Evolutionary conservation across 2,329 filamentous ascomycete species (phyloP), one percentile per base, ranked within the genome.

Genomic region (Onygenales sp.): DNA sequence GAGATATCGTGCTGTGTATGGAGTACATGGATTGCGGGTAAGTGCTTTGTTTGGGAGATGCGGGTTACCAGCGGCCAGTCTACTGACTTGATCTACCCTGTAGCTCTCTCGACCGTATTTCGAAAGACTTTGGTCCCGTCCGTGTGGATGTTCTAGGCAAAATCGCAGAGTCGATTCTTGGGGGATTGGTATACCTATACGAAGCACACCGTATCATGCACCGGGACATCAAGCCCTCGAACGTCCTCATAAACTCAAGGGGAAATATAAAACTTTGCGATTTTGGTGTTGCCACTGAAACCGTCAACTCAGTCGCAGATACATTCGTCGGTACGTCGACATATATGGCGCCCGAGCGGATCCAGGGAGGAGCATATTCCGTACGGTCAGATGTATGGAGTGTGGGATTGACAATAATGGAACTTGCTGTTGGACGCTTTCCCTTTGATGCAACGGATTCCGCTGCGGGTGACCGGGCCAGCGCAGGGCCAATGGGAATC

Each of bases 1-100:
- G 94, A 67, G 93, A 98, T 74, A 94, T 98, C 55, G 94, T 97
- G 63, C 92, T 98, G 85, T 98, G 93, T 71, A 98, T 98, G 93
- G 93, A 98, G 71, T 97, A 98, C 69, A 95, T 95, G 89, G 93
- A 98, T 72, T 89, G 92, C 68, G 93, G 93, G 93, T 97, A 80
- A 72, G 88, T 75, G 14, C 7, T 36, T 27, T 27, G 21, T 27
- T 27, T 27, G 21, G 3, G 21, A 27, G 21, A 27, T 27, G 21
- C 21, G 21, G 21, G 21, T 27, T 27, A 27, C 21, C 21, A 2
- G 21, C 21, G 21, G 21, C 21, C 21, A 27, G 21, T 27, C 5
- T 27, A 27, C 21, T 27, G 5, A 27, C 21, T 27, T 27, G 21
- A 27, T 51, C 11, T 7, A 17, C 43, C 57, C 50, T 54, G 58